Base-by-base conservation (phyloP, 1,139 yeast species). In the Lodderomyces theae region DNA sequence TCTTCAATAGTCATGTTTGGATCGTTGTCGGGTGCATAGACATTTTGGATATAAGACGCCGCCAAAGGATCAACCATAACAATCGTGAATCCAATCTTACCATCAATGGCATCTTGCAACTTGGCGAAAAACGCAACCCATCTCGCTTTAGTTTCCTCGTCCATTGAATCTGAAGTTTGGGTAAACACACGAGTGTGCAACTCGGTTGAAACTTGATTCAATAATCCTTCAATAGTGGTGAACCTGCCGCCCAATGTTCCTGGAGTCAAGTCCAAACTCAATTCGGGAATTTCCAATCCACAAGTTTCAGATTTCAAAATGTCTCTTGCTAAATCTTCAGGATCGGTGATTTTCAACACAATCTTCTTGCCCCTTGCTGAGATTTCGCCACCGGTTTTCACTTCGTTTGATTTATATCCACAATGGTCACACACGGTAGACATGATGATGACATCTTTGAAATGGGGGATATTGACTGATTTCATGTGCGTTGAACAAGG, bases 211-310 rank as follows among this genome's bases (percentile, higher is more conserved):
- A 92, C 97, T 64, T 94, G 97, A 38, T 79, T 74, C 50, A 94
- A 69, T 45, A 94, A 74, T 46, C 99, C 99, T 68, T 92, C 98
- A 51, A 92, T 71, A 16, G 99, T 94, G 37, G 98, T 94, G 70
- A 94, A 94, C 58, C 98, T 79, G 41, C 99, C 98, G 46, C 99
- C 99, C 42, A 94, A 74, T 11, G 99, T 94, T 46, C 99, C 98
- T 30, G 96, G 94, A 12, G 94, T 88, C 53, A 94, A 79, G 61
- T 94, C 98, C 51, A 94, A 76, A 58, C 79, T 80, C 46, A 94
- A 74, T 65, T 94, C 98, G 5, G 98, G 98, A 43, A 92, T 76
- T 15, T 63, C 66, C 64, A 94, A 62, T 6, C 92, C 86, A 69
- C 97, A 92, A 15, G 96, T 85, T 69, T 94, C 99, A 16, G 95